These are phyloP conservation scores for Neurospora pannonica DNA, from an alignment of 495 filamentous ascomycete species.

Conservation along the genomic window DNA sequence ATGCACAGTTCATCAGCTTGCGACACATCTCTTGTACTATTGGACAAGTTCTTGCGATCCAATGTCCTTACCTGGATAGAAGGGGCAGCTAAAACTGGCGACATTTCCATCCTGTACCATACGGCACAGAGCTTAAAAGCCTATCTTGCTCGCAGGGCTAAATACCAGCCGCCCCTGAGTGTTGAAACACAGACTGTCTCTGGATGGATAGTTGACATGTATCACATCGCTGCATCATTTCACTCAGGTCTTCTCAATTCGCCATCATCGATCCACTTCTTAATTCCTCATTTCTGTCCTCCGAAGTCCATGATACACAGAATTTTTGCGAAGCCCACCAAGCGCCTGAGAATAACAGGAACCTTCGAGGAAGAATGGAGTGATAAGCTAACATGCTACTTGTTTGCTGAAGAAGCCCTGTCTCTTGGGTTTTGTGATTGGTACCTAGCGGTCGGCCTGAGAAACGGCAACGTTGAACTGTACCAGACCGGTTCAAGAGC, in stretches of 20 bases:
- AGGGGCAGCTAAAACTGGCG: not conserved
- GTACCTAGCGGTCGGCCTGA: constrained; percentile 5
- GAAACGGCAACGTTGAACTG: constrained; percentile 1
- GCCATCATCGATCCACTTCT: constrained; percentile 3
- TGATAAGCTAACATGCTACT: constrained; percentile 5
- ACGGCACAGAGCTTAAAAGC: not conserved
- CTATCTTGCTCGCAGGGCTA: constrained; percentile 5
- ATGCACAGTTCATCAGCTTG: not conserved
- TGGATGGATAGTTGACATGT: no score
- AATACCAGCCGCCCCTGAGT: no score
- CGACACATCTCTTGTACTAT: not conserved
- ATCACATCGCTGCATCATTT: no score
- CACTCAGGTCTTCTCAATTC: constrained; percentile 2
- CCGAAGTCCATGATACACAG: constrained; percentile 5
- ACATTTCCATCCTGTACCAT: not conserved
- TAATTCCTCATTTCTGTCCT: constrained; percentile 6
- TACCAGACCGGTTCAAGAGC: constrained; percentile 1
- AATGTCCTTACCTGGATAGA: constrained; percentile 1
- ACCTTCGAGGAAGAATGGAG: constrained; percentile 5
- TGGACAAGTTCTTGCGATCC: not conserved
- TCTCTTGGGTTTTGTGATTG: constrained; percentile 2
- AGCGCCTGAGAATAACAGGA: constrained; percentile 1
- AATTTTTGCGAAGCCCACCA: not conserved
- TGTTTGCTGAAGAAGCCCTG: not conserved
- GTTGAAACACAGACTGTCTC: no score